Base-by-base conservation (phyloP, 192 early-diverging fungal species). In the Backusella parvicylindrica region DNA sequence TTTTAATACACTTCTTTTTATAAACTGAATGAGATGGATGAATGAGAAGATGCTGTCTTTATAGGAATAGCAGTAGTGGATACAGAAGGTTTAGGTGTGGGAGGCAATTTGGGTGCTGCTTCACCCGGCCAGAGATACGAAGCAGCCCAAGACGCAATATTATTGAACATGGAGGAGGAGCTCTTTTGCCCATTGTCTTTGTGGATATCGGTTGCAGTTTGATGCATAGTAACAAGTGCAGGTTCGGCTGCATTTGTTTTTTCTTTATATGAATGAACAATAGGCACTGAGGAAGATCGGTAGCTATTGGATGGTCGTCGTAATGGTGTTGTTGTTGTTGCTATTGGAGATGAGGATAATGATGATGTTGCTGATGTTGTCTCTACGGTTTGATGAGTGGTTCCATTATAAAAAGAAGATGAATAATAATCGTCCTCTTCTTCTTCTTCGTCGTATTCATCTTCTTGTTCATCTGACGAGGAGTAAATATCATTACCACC, bases 131-230 rank as follows among this genome's bases (percentile, higher is more conserved):
- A 73, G 28, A 73, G 31, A 65, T 64, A 64, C n/a, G 72, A 73
- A 65, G 72, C 30, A 9, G 72, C 72, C 72, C 72, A 73, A 31
- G 28, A 4, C 28, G 72, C 72, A n/a, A 73, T 64, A 6, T 65
- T 36, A 18, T 40, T 32, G 3, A 73, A 30, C 28, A 73, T 31
- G 15, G 71, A n/a, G n/a, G n/a, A n/a, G n/a, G n/a, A 60, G 23
- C 41, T 21, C 21, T 53, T 64, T 5, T 30, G 18, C 0, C 60
- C 30, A 26, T 41, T 38, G 28, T 73, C 38, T 38, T 73, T 60
- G 13, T 73, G 63, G 18, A 73, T 73, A 41, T 64, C 38, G 1
- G 63, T 63, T 23, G 60, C 72, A 31, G 15, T 64, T 65, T 64
- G 72, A n/a, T 73, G 35, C 37, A 60, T 73, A 13, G 72, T 64